Base-by-base conservation (phyloP, 179 eudicot species). In the Gypsophila paniculata region DNA sequence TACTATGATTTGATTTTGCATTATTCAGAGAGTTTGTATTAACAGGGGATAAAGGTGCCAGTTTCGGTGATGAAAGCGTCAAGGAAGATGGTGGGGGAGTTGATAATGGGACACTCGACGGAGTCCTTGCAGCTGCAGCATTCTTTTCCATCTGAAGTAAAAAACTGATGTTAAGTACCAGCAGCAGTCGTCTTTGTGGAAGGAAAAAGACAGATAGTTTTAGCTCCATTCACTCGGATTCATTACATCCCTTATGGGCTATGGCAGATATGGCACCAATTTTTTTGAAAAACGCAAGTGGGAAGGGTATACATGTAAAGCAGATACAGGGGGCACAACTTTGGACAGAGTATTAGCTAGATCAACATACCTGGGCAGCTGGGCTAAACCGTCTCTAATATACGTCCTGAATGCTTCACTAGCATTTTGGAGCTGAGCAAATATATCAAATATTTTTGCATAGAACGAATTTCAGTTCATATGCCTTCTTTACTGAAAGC, bases 341-440 rank as follows among this genome's bases (percentile, higher is more conserved):
- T n/a, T n/a, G n/a, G n/a, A n/a, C n/a, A n/a, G n/a, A n/a, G n/a
- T n/a, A n/a, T n/a, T n/a, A n/a, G n/a, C n/a, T n/a, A n/a, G n/a
- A n/a, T n/a, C n/a, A n/a, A 12, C 72, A 75, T 34, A 91, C 99
- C 99, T 94, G 99, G 39, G 92, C 91, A 91, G 97, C 99, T 94
- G 99, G 39, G 92, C 91, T 85, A 94, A 77, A 71, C 99, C 99
- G 65, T 94, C 99, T 87, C 97, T 82, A 48, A 94, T 94, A 76
- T 94, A 94, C 1, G 99, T 94, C 71, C 99, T 86, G 65, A 94
- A 94, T 76, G 99, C 99, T 77, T 94, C 99, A 51, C 99, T 94
- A 23, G 97, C 99, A 82, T 94, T 94, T 79, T 92, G 97, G 58
- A 93, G 93, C 82, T 94, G 99, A 69, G 96, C 71, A 82, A 92